These are phyloP conservation scores for Taiwanofungus camphoratus DNA, from an alignment of 1,284 basidiomycete genomes.

Conservation along the genomic window DNA sequence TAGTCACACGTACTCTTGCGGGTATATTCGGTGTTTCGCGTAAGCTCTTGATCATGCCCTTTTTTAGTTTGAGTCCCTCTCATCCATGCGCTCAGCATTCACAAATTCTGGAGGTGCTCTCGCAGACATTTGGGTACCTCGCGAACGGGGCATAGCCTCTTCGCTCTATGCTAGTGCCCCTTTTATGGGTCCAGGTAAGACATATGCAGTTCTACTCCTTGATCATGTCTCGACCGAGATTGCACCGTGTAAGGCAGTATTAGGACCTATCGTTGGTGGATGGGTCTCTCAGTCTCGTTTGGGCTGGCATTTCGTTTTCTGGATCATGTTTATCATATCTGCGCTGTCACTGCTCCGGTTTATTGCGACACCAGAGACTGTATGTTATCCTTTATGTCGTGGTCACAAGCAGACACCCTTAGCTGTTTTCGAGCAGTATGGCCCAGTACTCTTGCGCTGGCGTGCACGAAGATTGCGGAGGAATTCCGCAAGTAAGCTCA, in stretches of 20 bases:
- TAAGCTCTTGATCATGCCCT: constrained; percentile 18
- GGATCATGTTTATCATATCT: constrained; percentile 60
- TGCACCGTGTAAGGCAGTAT: constrained; percentile 28
- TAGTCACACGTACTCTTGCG: constrained; percentile 53
- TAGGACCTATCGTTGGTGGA: constrained; percentile 63
- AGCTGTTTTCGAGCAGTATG: constrained; percentile 39
- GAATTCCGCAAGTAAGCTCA: constrained; percentile 36
- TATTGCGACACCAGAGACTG: constrained; percentile 47
- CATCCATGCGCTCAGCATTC: constrained; percentile 34
- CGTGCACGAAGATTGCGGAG: constrained; percentile 45
- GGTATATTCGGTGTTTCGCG: constrained; percentile 58
- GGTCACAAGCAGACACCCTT: not conserved
- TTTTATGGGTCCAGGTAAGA: constrained; percentile 64
- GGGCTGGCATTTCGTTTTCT: constrained; percentile 69
- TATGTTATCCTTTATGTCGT: constrained; percentile 14
- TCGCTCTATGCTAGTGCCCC: constrained; percentile 62
- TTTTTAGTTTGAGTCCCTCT: constrained; percentile 3
- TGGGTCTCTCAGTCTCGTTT: constrained; percentile 46
- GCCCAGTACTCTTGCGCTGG: constrained; percentile 58
- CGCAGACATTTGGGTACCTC: constrained; percentile 53
- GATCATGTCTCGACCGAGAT: not conserved
- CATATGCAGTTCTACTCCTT: constrained; percentile 7
- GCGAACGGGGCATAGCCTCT: constrained; percentile 54
- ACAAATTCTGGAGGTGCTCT: constrained; percentile 60
- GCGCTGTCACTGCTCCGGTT: constrained; percentile 43